phyloP scores from a whole-genome alignment of 495 filamentous ascomycete species.

The Durotheca rogersii region DNA sequence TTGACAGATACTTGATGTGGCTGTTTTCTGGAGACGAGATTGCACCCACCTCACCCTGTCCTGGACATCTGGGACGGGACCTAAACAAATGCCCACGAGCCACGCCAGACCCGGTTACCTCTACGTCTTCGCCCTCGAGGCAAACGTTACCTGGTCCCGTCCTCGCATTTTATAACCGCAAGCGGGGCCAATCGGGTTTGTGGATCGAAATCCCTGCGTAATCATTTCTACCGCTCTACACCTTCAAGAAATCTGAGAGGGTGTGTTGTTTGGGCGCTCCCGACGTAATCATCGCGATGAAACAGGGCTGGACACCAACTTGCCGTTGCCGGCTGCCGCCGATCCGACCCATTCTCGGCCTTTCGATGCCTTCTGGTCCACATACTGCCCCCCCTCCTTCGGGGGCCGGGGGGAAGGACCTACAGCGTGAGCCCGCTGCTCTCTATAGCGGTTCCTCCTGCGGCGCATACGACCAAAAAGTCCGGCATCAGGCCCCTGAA shows the following conservation, averaged over 20 bases:
- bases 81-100: too few relatives aligned
- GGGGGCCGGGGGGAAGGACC: slow-evolving; percentile 12
- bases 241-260: not conserved
- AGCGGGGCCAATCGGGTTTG: slow-evolving; percentile 14
- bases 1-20: too few relatives aligned
- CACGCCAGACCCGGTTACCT: too few relatives aligned
- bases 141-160: not conserved
- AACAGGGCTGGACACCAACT: slow-evolving; percentile 9
- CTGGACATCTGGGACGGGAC: too few relatives aligned
- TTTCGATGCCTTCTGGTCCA: slow-evolving; percentile 1
- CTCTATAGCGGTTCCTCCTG: slow-evolving; percentile 9
- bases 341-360: slow-evolving; percentile 11
- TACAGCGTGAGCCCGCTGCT: slow-evolving; percentile 6
- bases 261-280: not conserved
- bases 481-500: not conserved
- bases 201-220: slow-evolving; percentile 14
- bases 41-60: too few relatives aligned
- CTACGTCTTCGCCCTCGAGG: not conserved
- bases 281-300: slow-evolving; percentile 12
- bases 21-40: too few relatives aligned
- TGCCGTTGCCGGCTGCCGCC: slow-evolving; percentile 1
- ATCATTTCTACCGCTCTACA: not conserved
- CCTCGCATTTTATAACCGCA: slow-evolving; percentile 16
- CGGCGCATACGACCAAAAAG: slow-evolving; percentile 14
- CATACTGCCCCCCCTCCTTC: slow-evolving; percentile 2